A percentile compares a stretch with the other conserved stretches of the same genome.
Conservation (phyloP, 2,329 filamentous ascomycete species). For the Colletotrichum truncatum region DNA sequence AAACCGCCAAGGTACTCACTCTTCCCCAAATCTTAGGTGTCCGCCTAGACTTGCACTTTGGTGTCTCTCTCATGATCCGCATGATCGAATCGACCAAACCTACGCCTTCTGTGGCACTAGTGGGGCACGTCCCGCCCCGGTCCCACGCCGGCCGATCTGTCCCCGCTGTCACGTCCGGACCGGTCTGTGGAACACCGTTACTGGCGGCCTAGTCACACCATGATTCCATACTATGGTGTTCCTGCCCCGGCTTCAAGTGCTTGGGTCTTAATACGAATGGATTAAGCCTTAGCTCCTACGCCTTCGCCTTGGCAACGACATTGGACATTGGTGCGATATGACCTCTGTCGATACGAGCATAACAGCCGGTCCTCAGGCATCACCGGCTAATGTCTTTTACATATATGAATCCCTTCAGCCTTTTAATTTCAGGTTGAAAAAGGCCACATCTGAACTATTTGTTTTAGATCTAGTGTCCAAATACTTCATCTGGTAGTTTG, state of each 20-base stretch:
- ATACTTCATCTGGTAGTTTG: neutral
- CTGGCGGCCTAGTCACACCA: neutral
- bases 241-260: neutral
- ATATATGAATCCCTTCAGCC: neutral
- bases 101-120: neutral
- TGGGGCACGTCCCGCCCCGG: neutral
- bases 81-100: neutral
- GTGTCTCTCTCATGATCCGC: neutral
- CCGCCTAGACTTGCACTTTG: neutral
- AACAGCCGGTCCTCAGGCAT: neutral
- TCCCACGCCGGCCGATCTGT: constrained; percentile 5
- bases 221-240: neutral
- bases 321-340: neutral
- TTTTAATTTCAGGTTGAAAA: neutral
- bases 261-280: neutral
- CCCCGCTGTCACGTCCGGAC: constrained; percentile 14
- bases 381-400: too few species aligned
- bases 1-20: neutral
- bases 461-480: neutral
- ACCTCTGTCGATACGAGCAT: neutral
- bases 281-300: neutral
- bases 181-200: neutral
- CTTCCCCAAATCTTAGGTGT: neutral
- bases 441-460: neutral
- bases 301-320: neutral